Evolutionary conservation across 164 flowering plant species (phyloP), one percentile per base, ranked within the genome.

Genomic region (Houttuynia cordata): DNA sequence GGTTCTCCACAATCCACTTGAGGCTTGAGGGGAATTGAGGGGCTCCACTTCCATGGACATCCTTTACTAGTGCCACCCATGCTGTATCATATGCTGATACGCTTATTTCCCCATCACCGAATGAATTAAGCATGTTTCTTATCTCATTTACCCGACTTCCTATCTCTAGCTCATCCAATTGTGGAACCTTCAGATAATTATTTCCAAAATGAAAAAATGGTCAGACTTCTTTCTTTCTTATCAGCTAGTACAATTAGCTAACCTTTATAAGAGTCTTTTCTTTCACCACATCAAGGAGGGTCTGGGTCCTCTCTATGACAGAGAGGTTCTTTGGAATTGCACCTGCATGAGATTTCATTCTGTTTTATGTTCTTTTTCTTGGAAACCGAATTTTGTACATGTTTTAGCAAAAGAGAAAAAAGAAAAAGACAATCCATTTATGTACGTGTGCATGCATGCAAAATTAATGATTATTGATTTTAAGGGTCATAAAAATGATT

Each of bases 21-120:
- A 89, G 77, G 56, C 78, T 61, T 1, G 80, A 53, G 0, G 98
- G 98, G 68, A 93, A 93, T 57, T 82, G 96, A 10, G 98, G 97
- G 8, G 13, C 49, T 10, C 77, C 80, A 54, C 65, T 67, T 1
- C 78, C 83, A 61, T 73, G 49, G 0, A 76, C 55, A 59, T 80
- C 87, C 65, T 80, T 69, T 5, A 87, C 84, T 0, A 92, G 76
- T 6, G 96, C 95, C 9, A 92, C 93, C 98, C 98, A 89, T 0
- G 97, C 91, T 0, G 96, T 90, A 71, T 92, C 98, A 59, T 92
- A 92, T 0, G 98, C 80, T 0, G 98, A 92, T 8, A 81, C 58
- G 62, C 68, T 89, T 49, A 84, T 83, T 37, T 87, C 87, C 58
- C 98, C 97, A 67, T 92, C 96, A 1, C 71, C 79, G 86, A 92